Base-by-base conservation (phyloP, 148 eudicot species). In the Nyssa sinensis region DNA sequence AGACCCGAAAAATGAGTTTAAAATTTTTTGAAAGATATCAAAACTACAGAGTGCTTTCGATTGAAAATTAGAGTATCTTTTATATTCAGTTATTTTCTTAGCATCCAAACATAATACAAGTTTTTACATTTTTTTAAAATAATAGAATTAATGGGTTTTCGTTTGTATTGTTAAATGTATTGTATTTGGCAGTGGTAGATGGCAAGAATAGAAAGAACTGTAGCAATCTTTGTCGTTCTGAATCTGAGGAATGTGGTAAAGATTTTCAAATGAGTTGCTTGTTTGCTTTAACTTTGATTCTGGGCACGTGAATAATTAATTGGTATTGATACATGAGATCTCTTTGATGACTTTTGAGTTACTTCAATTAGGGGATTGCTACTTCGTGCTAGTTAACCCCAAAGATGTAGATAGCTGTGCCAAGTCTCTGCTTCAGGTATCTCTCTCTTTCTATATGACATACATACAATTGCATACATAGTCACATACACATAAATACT, bases 351-450 rank as follows among this genome's bases (percentile, higher is more conserved):
- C 33, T 16, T 71, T 44, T 31, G 13, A 9, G 33, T 24, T 21
- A 37, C 47, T 66, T 63, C 33, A 31, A 60, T 64, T 60, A 84
- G 89, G 81, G 63, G 82, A 84, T 67, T 80, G 80, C 70, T 65
- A 69, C 62, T 89, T 89, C 33, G 66, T 88, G 85, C 85, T 93
- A 11, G 61, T 90, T 32, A 89, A 88, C 78, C 92, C 98, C 66
- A 93, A 85, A 77, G 90, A 93, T 67, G 84, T 69, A n/a, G 94
- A 79, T 78, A 82, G 44, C 44, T 27, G 72, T 69, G 81, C 89
- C 27, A 84, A 89, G 75, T 77, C 85, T 72, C 74, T 85, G 81
- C 79, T 89, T 64, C 85, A 91, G 97, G 98, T 93, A 79, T 67
- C 14, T 49, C 32, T 70, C 31, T 19, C 34, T 33, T 51, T 58